Conservation (phyloP, 805 yeast genomes). For the Pichia paraexigua region DNA sequence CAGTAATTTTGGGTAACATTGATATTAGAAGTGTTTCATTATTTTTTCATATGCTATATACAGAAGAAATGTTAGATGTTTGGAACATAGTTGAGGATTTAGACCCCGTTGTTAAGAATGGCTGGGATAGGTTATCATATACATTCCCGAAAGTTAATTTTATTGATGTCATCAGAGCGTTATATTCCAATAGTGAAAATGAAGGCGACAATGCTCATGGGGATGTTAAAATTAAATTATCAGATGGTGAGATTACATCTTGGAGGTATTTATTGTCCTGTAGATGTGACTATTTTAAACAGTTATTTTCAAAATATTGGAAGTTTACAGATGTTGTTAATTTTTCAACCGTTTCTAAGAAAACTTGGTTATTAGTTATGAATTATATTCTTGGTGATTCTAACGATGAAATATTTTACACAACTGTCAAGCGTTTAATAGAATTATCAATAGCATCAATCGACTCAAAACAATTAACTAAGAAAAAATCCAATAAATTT, state of each 20-base stretch:
- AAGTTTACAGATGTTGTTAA: constrained; percentile 1
- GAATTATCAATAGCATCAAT: neutral
- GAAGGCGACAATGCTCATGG: constrained; percentile 8
- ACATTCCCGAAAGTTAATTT: constrained; percentile 3
- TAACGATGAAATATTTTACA: constrained; percentile 34
- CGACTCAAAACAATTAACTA: neutral
- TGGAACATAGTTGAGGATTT: constrained; percentile 32
- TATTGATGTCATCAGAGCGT: neutral
- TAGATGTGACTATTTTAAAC: constrained; percentile 58
- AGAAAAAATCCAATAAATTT: neutral
- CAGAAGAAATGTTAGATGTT: constrained; percentile 35
- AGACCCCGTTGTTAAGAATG: constrained; percentile 2
- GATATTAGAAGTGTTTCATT: constrained; percentile 29
- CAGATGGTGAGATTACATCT: constrained; percentile 38
- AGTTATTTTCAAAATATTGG: constrained; percentile 53
- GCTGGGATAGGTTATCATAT: constrained; percentile 10
- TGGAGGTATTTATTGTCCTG: constrained; percentile 47
- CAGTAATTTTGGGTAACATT: constrained; percentile 18
- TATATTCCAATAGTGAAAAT: neutral
- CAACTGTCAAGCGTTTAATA: constrained; percentile 10
- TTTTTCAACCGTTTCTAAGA: constrained; percentile 35
- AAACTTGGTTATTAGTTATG: constrained; percentile 42
- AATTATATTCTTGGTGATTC: constrained; percentile 50
- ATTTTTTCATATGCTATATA: constrained; percentile 42
- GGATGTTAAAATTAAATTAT: constrained; percentile 41